Evolutionary conservation across 2,329 filamentous ascomycete species (phyloP).

Genomic region (Penicillium sp.): DNA sequence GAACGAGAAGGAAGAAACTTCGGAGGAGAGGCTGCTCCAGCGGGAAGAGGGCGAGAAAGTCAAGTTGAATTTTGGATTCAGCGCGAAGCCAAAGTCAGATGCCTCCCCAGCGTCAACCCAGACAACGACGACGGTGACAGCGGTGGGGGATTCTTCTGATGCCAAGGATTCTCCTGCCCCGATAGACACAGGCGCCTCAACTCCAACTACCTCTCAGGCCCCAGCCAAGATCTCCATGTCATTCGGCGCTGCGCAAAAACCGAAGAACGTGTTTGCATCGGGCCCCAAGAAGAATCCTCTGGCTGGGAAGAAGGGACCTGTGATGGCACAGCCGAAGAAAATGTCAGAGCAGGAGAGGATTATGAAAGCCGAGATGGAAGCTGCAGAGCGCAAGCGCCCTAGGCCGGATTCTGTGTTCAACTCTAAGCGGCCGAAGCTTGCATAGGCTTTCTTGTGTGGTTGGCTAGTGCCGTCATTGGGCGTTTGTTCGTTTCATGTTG

Average conservation of each 20-base stretch:
- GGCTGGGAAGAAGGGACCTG: constrained; percentile 67
- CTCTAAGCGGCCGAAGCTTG: constrained; percentile 45
- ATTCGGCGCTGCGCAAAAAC: constrained; percentile 55
- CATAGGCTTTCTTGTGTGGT: constrained; percentile 34
- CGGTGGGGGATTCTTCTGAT: constrained; percentile 29
- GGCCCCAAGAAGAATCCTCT: constrained; percentile 73
- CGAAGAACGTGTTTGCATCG: constrained; percentile 71
- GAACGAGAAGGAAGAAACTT: constrained; percentile 51
- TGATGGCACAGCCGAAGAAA: constrained; percentile 70
- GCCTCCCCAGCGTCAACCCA: constrained; percentile 33
- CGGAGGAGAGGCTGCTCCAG: constrained; percentile 52
- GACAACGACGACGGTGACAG: constrained; percentile 23
- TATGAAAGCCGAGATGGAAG: constrained; percentile 75
- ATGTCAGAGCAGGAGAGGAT: constrained; percentile 89
- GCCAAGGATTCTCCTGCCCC: constrained; percentile 24
- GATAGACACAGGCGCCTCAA: not conserved
- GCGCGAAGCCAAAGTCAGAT: constrained; percentile 34
- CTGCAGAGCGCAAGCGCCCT: constrained; percentile 70
- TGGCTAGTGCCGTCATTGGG: not conserved
- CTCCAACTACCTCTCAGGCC: constrained; percentile 19
- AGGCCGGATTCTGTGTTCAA: constrained; percentile 38
- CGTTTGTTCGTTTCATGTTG: not conserved
- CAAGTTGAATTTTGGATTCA: constrained; percentile 68
- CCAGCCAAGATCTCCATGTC: constrained; percentile 66
- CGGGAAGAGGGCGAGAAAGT: constrained; percentile 77